A percentile compares a stretch with the other conserved stretches of the same genome.
Conservation (phyloP, 768 basidiomycete species). For the Kwoniella sp. region DNA sequence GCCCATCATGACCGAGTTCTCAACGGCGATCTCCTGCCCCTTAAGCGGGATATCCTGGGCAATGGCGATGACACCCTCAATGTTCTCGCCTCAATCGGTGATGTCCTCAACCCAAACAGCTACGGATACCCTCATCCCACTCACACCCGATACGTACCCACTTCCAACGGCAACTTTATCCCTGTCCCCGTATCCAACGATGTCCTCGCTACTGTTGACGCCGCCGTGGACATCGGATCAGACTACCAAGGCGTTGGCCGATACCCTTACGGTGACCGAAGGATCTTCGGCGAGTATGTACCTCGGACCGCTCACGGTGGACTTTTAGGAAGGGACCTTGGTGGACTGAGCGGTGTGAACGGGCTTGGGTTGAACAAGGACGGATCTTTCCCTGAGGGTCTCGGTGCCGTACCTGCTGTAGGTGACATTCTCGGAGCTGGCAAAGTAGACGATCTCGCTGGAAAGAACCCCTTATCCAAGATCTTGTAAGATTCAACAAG, state of each 20-base stretch:
- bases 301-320: slow-evolving; percentile 5
- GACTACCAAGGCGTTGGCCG: neutral
- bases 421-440: slow-evolving; percentile 15
- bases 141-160: neutral
- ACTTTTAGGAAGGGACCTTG: slow-evolving; percentile 6
- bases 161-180: slow-evolving; percentile 9
- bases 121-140: slow-evolving; percentile 4
- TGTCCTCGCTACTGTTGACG: slow-evolving; percentile 11
- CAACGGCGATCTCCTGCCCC: neutral
- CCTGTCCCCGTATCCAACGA: slow-evolving; percentile 4
- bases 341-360: slow-evolving; percentile 13
- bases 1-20: neutral
- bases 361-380: slow-evolving; percentile 18
- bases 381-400: slow-evolving; percentile 12
- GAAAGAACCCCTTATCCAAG: slow-evolving; percentile 9
- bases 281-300: neutral
- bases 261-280: slow-evolving; percentile 2
- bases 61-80: slow-evolving; percentile 4
- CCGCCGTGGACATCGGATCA: slow-evolving; percentile 5
- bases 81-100: slow-evolving; percentile 8
- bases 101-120: neutral
- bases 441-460: slow-evolving; percentile 2
- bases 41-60: slow-evolving; percentile 21
- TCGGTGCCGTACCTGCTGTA: slow-evolving; percentile 11
- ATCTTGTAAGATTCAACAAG: slow-evolving; percentile 8